Percentiles rank a stretch among this genome's conserved stretches.
Conservation (phyloP, 257 asterid genomes). For the Thymus quinquecostatus region DNA sequence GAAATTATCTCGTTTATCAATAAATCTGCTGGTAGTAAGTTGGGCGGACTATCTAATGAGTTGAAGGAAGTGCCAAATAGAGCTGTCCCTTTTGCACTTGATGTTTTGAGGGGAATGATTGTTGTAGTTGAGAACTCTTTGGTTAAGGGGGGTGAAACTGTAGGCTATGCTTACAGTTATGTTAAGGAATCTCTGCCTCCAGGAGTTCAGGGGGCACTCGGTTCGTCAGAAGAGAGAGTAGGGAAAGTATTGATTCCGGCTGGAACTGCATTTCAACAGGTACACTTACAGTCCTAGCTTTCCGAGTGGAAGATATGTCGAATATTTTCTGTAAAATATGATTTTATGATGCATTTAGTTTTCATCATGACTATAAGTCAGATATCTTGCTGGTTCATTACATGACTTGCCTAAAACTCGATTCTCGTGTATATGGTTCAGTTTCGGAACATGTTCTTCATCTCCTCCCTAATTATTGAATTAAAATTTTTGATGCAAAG, state of each 20-base stretch:
- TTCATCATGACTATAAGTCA: background rate
- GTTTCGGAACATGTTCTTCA: background rate
- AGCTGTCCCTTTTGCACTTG: conserved; percentile 52
- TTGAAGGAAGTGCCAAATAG: conserved; percentile 63
- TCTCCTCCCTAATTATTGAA: background rate
- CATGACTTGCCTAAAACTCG: background rate
- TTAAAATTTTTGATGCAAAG: conserved; percentile 37
- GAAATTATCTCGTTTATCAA: conserved; percentile 46
- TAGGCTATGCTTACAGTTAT: conserved; percentile 63
- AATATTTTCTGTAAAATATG: background rate
- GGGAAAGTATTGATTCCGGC: conserved; percentile 49
- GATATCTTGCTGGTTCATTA: background rate
- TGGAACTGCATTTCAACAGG: conserved; percentile 69
- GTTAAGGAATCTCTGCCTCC: conserved; percentile 71
- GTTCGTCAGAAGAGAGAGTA: conserved; percentile 54
- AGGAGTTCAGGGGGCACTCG: conserved; percentile 56
- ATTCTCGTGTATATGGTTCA: background rate
- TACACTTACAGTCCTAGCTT: conserved; percentile 21
- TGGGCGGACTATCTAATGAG: conserved; percentile 52
- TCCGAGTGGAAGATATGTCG: background rate
- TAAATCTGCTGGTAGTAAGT: conserved; percentile 61
- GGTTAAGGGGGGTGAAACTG: conserved; percentile 46
- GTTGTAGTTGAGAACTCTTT: conserved; percentile 62
- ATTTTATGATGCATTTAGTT: background rate
- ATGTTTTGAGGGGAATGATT: conserved; percentile 55